phyloP scores from a whole-genome alignment of 1,284 basidiomycete genomes.

The Sporisorium reilianum region DNA sequence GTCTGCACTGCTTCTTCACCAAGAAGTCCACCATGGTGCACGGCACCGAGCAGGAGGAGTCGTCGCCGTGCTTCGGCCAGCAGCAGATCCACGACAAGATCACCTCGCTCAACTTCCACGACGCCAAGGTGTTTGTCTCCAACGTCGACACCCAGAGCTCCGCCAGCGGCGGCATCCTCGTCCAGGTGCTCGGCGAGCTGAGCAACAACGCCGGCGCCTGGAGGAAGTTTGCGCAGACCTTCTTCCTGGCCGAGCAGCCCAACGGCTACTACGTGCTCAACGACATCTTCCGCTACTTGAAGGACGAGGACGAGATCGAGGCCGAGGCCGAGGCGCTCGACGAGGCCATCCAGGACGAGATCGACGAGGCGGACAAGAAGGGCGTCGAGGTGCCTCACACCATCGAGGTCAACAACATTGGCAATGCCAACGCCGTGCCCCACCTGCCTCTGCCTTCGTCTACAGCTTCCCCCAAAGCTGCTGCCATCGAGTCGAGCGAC shows the following conservation, averaged over 20 bases:
- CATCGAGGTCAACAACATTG: slow-evolving; percentile 55
- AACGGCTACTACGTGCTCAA: slow-evolving; percentile 99
- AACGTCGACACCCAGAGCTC: slow-evolving; percentile 76
- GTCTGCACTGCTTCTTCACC: slow-evolving; percentile 98
- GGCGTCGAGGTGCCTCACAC: slow-evolving; percentile 47
- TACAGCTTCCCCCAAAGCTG: slow-evolving; percentile 15
- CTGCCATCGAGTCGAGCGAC: slow-evolving; percentile 49
- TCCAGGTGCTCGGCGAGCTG: slow-evolving; percentile 99
- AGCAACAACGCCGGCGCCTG: slow-evolving; percentile 84
- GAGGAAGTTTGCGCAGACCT: slow-evolving; percentile 99
- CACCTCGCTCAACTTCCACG: slow-evolving; percentile 88
- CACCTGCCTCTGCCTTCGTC: slow-evolving; percentile 48
- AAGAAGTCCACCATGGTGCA: slow-evolving; percentile 90
- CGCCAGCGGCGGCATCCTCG: slow-evolving; percentile 93
- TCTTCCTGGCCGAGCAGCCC: slow-evolving; percentile 99
- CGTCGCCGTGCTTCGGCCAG: slow-evolving; percentile 88
- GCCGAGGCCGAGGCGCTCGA: slow-evolving; percentile 51
- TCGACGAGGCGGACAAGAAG: slow-evolving; percentile 44
- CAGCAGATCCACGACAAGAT: slow-evolving; percentile 99
- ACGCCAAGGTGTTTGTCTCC: slow-evolving; percentile 95
- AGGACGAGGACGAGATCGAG: slow-evolving; percentile 86
- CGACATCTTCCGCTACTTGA: slow-evolving; percentile 99
- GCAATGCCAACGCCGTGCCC: slow-evolving; percentile 52
- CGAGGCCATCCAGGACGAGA: slow-evolving; percentile 49
- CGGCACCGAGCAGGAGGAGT: slow-evolving; percentile 81